Percentiles rank a stretch among this genome's conserved stretches.
phyloP scores from a whole-genome alignment of 768 basidiomycete species.

The Tricholoma furcatifolium region DNA sequence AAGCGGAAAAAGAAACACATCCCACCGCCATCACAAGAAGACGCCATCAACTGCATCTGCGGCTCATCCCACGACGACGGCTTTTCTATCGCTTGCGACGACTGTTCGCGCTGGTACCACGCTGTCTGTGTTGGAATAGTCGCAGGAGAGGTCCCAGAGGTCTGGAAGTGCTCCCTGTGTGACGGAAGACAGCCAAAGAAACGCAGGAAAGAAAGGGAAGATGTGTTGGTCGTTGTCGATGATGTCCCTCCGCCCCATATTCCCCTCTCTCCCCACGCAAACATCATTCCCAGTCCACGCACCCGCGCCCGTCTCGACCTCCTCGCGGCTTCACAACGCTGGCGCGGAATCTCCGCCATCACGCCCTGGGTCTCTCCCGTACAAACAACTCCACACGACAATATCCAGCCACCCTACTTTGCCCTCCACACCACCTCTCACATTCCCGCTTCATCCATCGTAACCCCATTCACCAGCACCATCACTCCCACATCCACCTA shows the following conservation, averaged over 20 bases:
- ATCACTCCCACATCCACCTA: no score
- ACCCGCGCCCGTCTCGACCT: constrained; percentile 50
- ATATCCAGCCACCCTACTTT: constrained; percentile 43
- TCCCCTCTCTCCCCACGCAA: constrained; percentile 43
- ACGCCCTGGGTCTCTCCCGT: constrained; percentile 15
- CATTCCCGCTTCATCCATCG: constrained; percentile 51
- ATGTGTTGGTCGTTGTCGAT: constrained; percentile 51
- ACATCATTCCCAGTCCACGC: constrained; percentile 41
- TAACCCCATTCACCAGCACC: constrained; percentile 63
- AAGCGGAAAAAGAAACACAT: constrained; percentile 8
- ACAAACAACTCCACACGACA: constrained; percentile 4
- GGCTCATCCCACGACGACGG: constrained; percentile 71
- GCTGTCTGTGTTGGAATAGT: constrained; percentile 71
- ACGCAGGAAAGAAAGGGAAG: constrained; percentile 26
- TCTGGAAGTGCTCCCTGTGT: constrained; percentile 77
- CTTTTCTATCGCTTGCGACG: constrained; percentile 77
- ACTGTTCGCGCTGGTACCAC: constrained; percentile 77
- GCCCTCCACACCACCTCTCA: constrained; percentile 62
- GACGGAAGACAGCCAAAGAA: constrained; percentile 27
- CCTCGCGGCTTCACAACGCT: constrained; percentile 48
- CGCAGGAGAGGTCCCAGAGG: constrained; percentile 61
- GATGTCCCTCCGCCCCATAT: constrained; percentile 40
- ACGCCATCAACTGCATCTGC: constrained; percentile 64
- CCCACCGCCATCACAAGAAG: constrained; percentile 2
- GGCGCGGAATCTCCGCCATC: constrained; percentile 67